phyloP scores from a whole-genome alignment of 805 yeast genomes.

The Starmerella cellae region DNA sequence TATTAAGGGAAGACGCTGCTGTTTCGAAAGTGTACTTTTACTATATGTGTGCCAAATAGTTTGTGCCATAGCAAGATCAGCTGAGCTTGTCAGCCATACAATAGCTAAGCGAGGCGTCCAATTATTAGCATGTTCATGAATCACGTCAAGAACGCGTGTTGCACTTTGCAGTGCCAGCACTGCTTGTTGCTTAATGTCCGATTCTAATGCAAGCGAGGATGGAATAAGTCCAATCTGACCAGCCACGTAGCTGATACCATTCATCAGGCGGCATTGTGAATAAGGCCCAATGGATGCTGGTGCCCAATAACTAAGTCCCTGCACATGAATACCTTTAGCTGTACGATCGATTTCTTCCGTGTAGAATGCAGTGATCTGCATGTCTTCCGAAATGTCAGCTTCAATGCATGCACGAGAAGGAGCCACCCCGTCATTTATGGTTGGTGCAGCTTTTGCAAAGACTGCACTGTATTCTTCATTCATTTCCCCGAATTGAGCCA shows the following conservation, averaged over 20 bases:
- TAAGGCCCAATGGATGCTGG: constrained; percentile 98
- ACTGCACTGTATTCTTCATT: constrained; percentile 46
- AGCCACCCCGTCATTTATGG: constrained; percentile 35
- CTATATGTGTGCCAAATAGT: constrained; percentile 9
- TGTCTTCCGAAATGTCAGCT: constrained; percentile 34
- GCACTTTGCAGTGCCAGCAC: constrained; percentile 64
- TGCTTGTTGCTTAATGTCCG: constrained; percentile 29
- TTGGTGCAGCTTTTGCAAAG: constrained; percentile 36
- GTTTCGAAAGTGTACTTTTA: too few species aligned
- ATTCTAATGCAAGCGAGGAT: constrained; percentile 41
- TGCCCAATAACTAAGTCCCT: constrained; percentile 94
- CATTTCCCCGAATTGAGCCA: constrained; percentile 48
- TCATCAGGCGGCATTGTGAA: constrained; percentile 60
- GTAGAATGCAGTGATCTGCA: constrained; percentile 52
- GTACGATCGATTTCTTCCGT: constrained; percentile 9
- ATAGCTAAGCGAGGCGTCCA: constrained; percentile 34
- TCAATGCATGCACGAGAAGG: constrained; percentile 84
- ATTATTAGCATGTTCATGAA: constrained; percentile 30
- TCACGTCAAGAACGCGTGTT: constrained; percentile 44
- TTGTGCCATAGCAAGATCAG: constrained; percentile 2
- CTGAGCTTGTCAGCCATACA: constrained; percentile 39
- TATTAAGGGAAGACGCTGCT: constrained; percentile 15
- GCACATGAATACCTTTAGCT: constrained; percentile 62
- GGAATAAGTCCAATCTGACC: constrained; percentile 90
- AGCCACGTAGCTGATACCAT: constrained; percentile 49